Evolutionary conservation across 129 eudicot species (phyloP), one percentile per base, ranked within the genome.

Genomic region (Flaveria ramosissima): DNA sequence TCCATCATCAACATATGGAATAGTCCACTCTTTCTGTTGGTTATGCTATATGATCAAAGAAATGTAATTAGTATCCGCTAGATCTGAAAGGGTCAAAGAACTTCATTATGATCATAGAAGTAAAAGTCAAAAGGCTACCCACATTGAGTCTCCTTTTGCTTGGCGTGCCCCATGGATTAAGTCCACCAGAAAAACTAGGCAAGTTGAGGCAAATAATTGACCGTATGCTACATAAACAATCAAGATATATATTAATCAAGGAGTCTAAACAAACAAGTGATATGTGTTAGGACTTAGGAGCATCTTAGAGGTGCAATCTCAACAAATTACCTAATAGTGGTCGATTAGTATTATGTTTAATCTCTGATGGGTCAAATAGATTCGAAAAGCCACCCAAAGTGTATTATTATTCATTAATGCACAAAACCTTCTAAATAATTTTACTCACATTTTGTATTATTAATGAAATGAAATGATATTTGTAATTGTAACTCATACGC

Each of bases 131-230:
- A 56, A 51, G 60, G 78, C 93, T 86, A 26, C 88, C 93, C 85
- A 59, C 68, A 36, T 82, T 88, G 46, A 64, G 59, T 80, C 88
- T 92, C 77, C 80, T 82, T 80, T 55, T 85, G 75, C 85, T 80
- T 56, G 97, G 97, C 45, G 78, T 77, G 68, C 97, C 97, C 97
- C 97, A 92, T 41, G 97, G 97, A 81, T 88, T 89, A 55, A 89
- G 87, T 73, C 97, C 97, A 64, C 97, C 97, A n/a, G 97, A 92
- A 81, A 92, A 92, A 75, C 97, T 92, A 51, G 97, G 96, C 85
- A 92, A 84, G 87, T 92, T 92, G 72, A 92, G 93, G 87, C 96
- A 89, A 43, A 89, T 86, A 36, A 89, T 88, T 56, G 97, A 92
- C 81, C 93, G 84, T 80, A 92, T 89, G 83, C 97, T 92, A 83